A percentile compares a stretch with the other conserved stretches of the same genome.
phyloP scores from a whole-genome alignment of 305 asterid genomes.

The Plantago coronopus region DNA sequence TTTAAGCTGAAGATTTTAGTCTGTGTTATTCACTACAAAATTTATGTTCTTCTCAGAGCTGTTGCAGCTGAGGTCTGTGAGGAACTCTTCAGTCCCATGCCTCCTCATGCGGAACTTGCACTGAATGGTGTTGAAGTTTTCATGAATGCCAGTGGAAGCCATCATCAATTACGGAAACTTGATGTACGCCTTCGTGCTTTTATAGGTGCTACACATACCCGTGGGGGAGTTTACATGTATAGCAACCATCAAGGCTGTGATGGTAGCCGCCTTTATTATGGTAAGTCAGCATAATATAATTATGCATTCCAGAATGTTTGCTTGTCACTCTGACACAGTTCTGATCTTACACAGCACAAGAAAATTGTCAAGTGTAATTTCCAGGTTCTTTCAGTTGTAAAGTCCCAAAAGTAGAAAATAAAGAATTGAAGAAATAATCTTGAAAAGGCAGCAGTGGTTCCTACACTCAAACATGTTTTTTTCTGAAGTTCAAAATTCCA shows the following conservation, averaged over 20 bases:
- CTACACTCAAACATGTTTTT: too few species aligned
- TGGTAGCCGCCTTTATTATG: constrained; percentile 94
- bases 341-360: too few species aligned
- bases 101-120: constrained; percentile 96
- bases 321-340: too few species aligned
- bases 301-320: too few species aligned
- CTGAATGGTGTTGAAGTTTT: constrained; percentile 94
- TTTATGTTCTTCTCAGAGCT: constrained; percentile 53
- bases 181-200: constrained; percentile 90
- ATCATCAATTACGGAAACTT: constrained; percentile 93
- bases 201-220: constrained; percentile 90
- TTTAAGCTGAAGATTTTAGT: too few species aligned
- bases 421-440: too few species aligned
- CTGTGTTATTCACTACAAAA: constrained; percentile 1
- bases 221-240: constrained; percentile 97
- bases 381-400: too few species aligned
- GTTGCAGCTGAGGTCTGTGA: constrained; percentile 98
- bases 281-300: constrained; percentile 31
- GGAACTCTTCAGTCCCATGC: constrained; percentile 91
- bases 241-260: constrained; percentile 98
- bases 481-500: too few species aligned
- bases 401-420: too few species aligned
- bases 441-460: too few species aligned
- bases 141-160: constrained; percentile 98
- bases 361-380: too few species aligned